Evolutionary conservation across 148 eudicot genomes (phyloP).

Genomic region (Pharnaceum exiguum): DNA sequence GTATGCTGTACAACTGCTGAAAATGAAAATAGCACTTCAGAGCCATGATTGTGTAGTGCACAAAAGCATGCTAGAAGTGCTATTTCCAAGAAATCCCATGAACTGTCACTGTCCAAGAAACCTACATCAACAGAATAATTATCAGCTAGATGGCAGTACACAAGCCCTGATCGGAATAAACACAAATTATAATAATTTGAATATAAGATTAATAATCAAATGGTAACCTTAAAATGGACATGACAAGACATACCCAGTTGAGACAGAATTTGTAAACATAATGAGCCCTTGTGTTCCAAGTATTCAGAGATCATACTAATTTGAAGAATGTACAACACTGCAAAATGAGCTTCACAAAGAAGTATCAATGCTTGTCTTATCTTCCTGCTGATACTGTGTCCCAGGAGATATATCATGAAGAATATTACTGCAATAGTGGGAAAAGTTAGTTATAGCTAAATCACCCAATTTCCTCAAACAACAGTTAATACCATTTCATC

Average conservation of each 20-base stretch:
- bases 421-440: slow-evolving; percentile 76
- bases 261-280: slow-evolving; percentile 55
- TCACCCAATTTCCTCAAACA: not conserved
- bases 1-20: slow-evolving; percentile 93
- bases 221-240: not conserved
- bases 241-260: slow-evolving; percentile 62
- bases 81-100: slow-evolving; percentile 83
- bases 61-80: slow-evolving; percentile 93
- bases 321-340: slow-evolving; percentile 73
- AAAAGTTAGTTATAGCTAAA: slow-evolving; percentile 11
- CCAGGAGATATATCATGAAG: slow-evolving; percentile 83
- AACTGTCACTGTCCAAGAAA: slow-evolving; percentile 57
- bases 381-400: slow-evolving; percentile 63
- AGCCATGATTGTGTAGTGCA: slow-evolving; percentile 91
- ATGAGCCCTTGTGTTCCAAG: slow-evolving; percentile 46
- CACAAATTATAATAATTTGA: not conserved
- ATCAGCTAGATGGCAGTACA: slow-evolving; percentile 3
- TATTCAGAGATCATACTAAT: slow-evolving; percentile 59
- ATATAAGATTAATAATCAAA: not conserved
- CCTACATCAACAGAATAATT: slow-evolving; percentile 36
- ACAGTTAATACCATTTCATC: not conserved
- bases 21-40: slow-evolving; percentile 83
- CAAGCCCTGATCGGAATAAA: not conserved
- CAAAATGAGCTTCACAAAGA: slow-evolving; percentile 95
- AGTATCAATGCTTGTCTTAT: slow-evolving; percentile 71